These are phyloP conservation scores for Lipomyces mesembrius DNA, from an alignment of 805 yeast genomes.

Conservation along the genomic window DNA sequence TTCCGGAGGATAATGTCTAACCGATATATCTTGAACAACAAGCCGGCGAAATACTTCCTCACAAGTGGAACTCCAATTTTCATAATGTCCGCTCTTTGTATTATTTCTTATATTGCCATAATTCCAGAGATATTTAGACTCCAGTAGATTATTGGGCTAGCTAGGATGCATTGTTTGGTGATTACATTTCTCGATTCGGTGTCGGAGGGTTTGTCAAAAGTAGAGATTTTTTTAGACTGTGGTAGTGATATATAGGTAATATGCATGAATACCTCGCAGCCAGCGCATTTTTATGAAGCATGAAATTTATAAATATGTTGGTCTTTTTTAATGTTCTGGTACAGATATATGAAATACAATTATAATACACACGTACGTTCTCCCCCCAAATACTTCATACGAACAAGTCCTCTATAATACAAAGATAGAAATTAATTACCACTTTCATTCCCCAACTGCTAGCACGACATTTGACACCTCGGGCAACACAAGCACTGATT, in stretches of 20 bases:
- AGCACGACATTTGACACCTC: slow-evolving; percentile 45
- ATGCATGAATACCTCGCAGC: too few relatives aligned
- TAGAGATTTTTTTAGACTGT: too few relatives aligned
- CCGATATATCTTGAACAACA: slow-evolving; percentile 13
- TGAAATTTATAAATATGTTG: neutral
- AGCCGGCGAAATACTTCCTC: slow-evolving; percentile 29
- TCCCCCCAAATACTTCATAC: neutral
- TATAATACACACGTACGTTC: neutral
- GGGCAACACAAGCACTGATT: slow-evolving; percentile 72
- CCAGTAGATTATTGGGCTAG: slow-evolving; percentile 2
- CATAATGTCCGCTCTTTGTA: slow-evolving; percentile 16
- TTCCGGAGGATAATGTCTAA: slow-evolving; percentile 26
- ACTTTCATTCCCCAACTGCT: slow-evolving; percentile 12
- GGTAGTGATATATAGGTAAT: too few relatives aligned
- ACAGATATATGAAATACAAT: neutral
- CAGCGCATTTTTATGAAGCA: too few relatives aligned
- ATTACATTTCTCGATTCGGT: neutral
- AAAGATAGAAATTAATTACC: neutral
- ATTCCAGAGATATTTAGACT: slow-evolving; percentile 31
- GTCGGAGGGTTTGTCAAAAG: neutral
- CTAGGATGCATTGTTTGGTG: neutral
- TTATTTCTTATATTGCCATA: slow-evolving; percentile 26
- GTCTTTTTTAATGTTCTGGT: neutral
- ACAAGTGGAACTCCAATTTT: slow-evolving; percentile 31
- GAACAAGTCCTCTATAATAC: neutral